Conservation (phyloP, 2,329 filamentous ascomycete genomes). For the Bipolaris cookei region DNA sequence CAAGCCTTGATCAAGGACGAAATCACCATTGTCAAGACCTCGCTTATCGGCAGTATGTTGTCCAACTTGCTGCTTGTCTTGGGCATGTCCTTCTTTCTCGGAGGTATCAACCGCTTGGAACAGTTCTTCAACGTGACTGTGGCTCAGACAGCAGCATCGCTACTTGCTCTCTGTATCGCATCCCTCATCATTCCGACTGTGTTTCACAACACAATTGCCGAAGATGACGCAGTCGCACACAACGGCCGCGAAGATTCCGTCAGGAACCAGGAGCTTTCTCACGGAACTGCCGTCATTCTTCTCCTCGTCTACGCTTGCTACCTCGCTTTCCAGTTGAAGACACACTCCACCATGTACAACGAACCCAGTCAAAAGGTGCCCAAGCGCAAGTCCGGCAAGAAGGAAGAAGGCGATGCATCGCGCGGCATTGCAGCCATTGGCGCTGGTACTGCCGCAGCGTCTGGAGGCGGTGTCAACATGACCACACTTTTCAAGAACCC, state of each 20-base stretch:
- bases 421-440: constrained; percentile 61
- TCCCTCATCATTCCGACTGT: constrained; percentile 89
- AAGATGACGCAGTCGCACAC: constrained; percentile 25
- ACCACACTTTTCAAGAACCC: constrained; percentile 54
- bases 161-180: constrained; percentile 79
- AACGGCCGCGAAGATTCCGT: constrained; percentile 29
- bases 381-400: constrained; percentile 57
- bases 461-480: constrained; percentile 58
- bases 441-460: constrained; percentile 57
- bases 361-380: constrained; percentile 78
- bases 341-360: constrained; percentile 81
- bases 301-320: constrained; percentile 84
- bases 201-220: constrained; percentile 59
- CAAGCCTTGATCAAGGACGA: constrained; percentile 77
- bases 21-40: constrained; percentile 88
- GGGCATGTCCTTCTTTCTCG: constrained; percentile 92
- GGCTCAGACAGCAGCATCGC: constrained; percentile 83
- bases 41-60: constrained; percentile 87
- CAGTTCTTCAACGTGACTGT: constrained; percentile 93
- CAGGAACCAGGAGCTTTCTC: constrained; percentile 57
- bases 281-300: constrained; percentile 79
- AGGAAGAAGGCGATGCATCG: constrained; percentile 58
- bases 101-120: constrained; percentile 76
- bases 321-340: constrained; percentile 89
- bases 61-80: constrained; percentile 88